phyloP scores from a whole-genome alignment of 2,329 filamentous ascomycete genomes.

The Cercospora berteroae region DNA sequence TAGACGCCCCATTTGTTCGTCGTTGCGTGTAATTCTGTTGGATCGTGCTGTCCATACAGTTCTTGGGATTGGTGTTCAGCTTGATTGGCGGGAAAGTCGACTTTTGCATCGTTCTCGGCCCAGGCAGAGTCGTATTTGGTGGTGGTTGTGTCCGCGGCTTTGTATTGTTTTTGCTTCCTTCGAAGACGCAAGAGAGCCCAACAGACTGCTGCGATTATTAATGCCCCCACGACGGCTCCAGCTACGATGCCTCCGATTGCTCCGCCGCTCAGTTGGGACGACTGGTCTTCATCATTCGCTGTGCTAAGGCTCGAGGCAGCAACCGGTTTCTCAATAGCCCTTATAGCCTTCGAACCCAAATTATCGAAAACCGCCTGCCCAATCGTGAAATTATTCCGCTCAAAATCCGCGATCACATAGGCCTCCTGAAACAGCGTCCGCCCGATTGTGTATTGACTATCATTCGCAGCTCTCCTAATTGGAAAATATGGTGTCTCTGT shows the following conservation, averaged over 20 bases:
- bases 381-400: background rate
- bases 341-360: background rate
- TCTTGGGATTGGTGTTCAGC: rapidly evolving
- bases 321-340: background rate
- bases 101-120: background rate
- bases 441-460: too few species aligned
- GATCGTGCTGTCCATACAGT: background rate
- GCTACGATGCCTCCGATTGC: background rate
- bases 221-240: background rate
- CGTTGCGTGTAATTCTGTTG: background rate
- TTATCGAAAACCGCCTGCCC: background rate
- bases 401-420: background rate
- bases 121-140: background rate
- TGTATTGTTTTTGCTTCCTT: background rate
- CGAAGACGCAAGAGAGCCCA: background rate
- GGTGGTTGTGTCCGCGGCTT: background rate
- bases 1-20: background rate
- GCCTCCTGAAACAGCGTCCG: too few species aligned
- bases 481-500: too few species aligned
- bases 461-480: too few species aligned
- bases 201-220: background rate
- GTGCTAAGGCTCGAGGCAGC: background rate
- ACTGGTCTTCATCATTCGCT: background rate
- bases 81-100: background rate
- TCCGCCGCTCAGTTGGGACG: background rate